Conservation (phyloP, 2,329 filamentous ascomycete genomes). For the Aspergillus uvarum region DNA sequence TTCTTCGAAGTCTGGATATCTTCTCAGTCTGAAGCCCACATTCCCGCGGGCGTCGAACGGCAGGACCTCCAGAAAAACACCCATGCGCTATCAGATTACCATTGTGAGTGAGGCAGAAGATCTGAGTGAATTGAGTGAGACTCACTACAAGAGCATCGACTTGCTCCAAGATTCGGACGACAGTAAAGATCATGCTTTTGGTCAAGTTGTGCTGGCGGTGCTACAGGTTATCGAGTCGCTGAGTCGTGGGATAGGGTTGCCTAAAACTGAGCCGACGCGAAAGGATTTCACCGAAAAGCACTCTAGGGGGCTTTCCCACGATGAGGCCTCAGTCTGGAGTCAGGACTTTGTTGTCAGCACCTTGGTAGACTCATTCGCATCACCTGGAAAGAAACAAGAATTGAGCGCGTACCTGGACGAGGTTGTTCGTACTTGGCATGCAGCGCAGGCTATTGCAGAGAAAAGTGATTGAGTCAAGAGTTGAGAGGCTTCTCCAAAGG, state of each 20-base stretch:
- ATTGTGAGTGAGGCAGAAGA: neutral
- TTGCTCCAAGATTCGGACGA: neutral
- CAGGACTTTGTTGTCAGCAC: neutral
- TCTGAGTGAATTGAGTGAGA: neutral
- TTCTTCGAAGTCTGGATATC: neutral
- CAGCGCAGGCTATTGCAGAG: neutral
- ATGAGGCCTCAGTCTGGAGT: neutral
- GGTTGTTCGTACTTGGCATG: slow-evolving; percentile 5
- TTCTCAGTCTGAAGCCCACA: slow-evolving; percentile 1
- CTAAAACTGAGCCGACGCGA: neutral
- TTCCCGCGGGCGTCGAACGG: neutral
- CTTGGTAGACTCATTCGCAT: slow-evolving; percentile 10
- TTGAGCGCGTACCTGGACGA: neutral
- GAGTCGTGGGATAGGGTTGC: neutral
- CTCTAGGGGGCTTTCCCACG: neutral
- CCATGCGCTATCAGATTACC: no score
- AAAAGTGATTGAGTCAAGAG: neutral
- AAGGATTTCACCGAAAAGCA: neutral
- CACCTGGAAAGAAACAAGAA: neutral
- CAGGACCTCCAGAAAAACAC: no score
- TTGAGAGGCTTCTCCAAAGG: neutral
- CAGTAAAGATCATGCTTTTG: neutral
- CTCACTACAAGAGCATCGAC: neutral
- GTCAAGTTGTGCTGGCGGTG: neutral
- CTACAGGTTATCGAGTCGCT: neutral